phyloP scores from a whole-genome alignment of 768 basidiomycete genomes.

The Russula sp. region DNA sequence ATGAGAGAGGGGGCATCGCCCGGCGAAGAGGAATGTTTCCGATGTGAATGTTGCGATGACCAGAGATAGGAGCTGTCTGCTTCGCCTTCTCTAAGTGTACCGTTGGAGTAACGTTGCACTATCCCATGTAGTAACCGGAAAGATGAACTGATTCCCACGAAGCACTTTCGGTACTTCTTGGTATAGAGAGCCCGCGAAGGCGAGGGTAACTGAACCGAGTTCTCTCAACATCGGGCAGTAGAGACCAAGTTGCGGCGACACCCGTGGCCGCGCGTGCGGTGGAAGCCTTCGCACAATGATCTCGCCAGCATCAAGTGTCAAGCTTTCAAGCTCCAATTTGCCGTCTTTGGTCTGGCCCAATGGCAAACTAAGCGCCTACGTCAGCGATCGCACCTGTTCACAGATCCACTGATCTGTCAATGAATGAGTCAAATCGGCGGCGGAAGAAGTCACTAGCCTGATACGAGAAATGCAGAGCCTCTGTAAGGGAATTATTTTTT shows the following conservation, averaged over 20 bases:
- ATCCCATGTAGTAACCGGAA: too few species aligned
- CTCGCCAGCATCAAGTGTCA: background rate
- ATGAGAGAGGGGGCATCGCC: background rate
- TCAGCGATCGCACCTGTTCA: background rate
- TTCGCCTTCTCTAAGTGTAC: background rate
- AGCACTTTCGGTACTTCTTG: background rate
- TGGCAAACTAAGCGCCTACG: constrained; percentile 6
- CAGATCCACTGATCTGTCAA: background rate
- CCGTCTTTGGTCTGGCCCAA: background rate
- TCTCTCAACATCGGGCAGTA: background rate
- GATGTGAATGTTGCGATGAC: background rate
- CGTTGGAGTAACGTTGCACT: too few species aligned
- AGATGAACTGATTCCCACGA: background rate
- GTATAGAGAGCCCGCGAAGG: background rate
- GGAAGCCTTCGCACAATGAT: background rate
- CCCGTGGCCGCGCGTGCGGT: background rate
- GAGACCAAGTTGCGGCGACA: background rate
- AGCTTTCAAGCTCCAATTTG: background rate
- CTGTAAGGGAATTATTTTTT: background rate
- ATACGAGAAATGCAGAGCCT: background rate
- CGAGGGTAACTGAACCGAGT: background rate
- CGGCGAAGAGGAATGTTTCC: background rate
- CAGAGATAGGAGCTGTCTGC: background rate
- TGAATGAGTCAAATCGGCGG: constrained; percentile 10
- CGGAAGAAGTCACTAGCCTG: background rate